phyloP scores from a whole-genome alignment of 2,329 filamentous ascomycete species.

The Colletotrichum australisinense region DNA sequence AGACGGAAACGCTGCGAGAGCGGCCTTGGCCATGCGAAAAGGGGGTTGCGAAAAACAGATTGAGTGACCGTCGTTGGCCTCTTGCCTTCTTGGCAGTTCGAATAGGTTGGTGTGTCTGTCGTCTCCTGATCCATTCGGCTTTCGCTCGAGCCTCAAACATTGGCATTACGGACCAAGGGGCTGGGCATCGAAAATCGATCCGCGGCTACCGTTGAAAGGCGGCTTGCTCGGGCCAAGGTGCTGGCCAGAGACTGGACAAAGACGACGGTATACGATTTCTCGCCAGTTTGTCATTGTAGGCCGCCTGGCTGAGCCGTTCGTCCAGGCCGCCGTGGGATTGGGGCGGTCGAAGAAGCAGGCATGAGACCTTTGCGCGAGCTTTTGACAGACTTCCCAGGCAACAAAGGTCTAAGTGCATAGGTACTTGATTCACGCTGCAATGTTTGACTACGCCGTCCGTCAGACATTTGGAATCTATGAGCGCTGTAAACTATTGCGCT shows the following conservation, averaged over 20 bases:
- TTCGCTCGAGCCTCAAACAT: constrained; percentile 26
- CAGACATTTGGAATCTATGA: constrained; percentile 6
- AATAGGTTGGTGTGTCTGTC: background rate
- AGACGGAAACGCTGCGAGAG: background rate
- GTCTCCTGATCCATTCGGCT: constrained; percentile 6
- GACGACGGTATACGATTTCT: background rate
- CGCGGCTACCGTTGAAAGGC: background rate
- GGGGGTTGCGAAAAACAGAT: background rate
- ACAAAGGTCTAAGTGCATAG: constrained; percentile 16
- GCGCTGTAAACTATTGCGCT: background rate
- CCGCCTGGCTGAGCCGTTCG: background rate
- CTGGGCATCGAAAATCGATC: constrained; percentile 23
- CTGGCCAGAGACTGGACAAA: background rate
- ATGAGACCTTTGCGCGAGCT: background rate
- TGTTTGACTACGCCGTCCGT: background rate
- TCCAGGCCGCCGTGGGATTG: background rate
- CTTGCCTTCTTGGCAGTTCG: background rate
- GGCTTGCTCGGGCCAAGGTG: constrained; percentile 12
- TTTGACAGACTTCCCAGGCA: background rate
- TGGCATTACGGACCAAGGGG: constrained; percentile 31
- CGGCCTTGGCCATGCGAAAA: constrained; percentile 15
- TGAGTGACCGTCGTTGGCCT: background rate
- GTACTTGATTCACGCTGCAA: background rate
- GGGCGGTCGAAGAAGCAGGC: background rate
- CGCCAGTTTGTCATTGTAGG: background rate